Evolutionary conservation across 768 basidiomycete species (phyloP).

Genomic region (Megacollybia marginata): DNA sequence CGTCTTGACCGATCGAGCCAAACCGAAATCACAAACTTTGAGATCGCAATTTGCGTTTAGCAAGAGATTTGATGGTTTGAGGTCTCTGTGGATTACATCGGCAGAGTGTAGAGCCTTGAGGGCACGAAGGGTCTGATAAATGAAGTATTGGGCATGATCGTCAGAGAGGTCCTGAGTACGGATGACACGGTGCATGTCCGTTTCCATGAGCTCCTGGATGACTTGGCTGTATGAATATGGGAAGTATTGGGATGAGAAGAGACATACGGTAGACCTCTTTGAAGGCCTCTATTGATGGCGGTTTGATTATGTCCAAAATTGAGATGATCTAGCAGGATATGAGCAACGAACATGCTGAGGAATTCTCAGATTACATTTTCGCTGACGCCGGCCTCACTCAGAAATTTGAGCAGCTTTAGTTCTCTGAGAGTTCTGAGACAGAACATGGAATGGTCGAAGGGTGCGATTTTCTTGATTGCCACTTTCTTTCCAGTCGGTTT

Average conservation of each 20-base stretch:
- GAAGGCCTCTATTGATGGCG: slow-evolving; percentile 71
- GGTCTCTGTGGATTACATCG: slow-evolving; percentile 92
- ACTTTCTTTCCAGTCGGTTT: slow-evolving; percentile 83
- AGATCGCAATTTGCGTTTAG: slow-evolving; percentile 96
- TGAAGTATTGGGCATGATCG: slow-evolving; percentile 92
- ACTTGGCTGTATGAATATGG: slow-evolving; percentile 32
- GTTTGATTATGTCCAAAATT: slow-evolving; percentile 84
- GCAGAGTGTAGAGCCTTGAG: slow-evolving; percentile 96
- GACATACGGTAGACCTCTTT: slow-evolving; percentile 75
- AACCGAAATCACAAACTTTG: slow-evolving; percentile 93
- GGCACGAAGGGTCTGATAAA: slow-evolving; percentile 90
- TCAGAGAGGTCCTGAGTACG: slow-evolving; percentile 92
- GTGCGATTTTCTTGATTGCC: slow-evolving; percentile 94
- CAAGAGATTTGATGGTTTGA: slow-evolving; percentile 96
- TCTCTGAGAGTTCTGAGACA: slow-evolving; percentile 86
- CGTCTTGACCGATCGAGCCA: slow-evolving; percentile 84
- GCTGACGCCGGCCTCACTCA: slow-evolving; percentile 83
- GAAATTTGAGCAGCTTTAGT: slow-evolving; percentile 74
- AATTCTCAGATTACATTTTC: slow-evolving; percentile 56
- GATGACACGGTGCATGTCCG: slow-evolving; percentile 95
- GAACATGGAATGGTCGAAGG: slow-evolving; percentile 95
- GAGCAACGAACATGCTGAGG: background rate
- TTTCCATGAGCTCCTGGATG: slow-evolving; percentile 91
- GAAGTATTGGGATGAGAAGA: background rate
- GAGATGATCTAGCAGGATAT: slow-evolving; percentile 62